Percentiles rank a stretch among this genome's conserved stretches.
phyloP scores from a whole-genome alignment of 805 yeast genomes.

The Hanseniaspora guilliermondii region DNA sequence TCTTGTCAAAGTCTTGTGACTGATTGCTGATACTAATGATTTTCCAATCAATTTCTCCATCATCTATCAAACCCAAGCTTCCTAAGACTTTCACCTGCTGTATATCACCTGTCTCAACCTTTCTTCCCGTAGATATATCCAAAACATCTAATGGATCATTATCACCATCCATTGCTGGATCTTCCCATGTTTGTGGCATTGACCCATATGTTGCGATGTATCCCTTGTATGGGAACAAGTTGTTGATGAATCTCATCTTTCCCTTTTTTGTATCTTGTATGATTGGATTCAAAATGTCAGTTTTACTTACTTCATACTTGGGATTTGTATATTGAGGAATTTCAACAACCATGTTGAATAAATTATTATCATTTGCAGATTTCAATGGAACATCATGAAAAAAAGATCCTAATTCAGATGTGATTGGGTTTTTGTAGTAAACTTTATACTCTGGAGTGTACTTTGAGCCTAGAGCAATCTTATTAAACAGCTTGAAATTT shows the following conservation, averaged over 20 bases:
- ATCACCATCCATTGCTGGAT: conserved; percentile 55
- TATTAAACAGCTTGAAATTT: background rate
- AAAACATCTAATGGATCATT: conserved; percentile 92
- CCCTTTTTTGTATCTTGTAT: conserved; percentile 97
- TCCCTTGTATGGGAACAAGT: conserved; percentile 98
- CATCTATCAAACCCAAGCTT: conserved; percentile 68
- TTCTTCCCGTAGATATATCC: conserved; percentile 54
- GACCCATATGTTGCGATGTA: conserved; percentile 98
- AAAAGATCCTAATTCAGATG: conserved; percentile 34
- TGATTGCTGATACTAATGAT: conserved; percentile 54
- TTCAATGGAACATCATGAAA: conserved; percentile 47
- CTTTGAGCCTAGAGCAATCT: conserved; percentile 20
- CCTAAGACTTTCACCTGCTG: conserved; percentile 60
- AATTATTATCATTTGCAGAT: conserved; percentile 3
- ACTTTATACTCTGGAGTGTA: conserved; percentile 22
- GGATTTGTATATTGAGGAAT: conserved; percentile 99
- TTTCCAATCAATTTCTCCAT: conserved; percentile 97
- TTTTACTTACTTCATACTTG: conserved; percentile 87
- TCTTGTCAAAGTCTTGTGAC: conserved; percentile 50
- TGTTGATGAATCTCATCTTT: conserved; percentile 86
- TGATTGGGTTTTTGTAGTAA: conserved; percentile 25
- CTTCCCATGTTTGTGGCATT: conserved; percentile 90
- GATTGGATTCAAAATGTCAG: conserved; percentile 75
- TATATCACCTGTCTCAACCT: conserved; percentile 42
- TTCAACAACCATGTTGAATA: conserved; percentile 62